Base-by-base conservation (phyloP, 805 yeast species). In the Candida boleticola region DNA sequence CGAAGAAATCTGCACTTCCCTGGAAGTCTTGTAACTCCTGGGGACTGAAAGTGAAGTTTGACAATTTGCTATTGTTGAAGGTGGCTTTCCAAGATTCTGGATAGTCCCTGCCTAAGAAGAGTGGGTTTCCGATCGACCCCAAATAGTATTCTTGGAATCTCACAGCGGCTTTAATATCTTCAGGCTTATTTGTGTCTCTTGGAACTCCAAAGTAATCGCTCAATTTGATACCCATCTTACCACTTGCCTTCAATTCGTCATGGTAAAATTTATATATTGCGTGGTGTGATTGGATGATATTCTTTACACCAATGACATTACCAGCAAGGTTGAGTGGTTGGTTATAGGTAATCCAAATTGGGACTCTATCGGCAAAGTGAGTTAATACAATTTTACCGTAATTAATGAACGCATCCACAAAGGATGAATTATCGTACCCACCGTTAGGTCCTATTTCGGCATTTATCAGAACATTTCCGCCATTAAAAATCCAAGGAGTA, bases 331-430 rank as follows among this genome's bases (percentile, higher is more conserved):
- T 41, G 34, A 50, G 49, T 16, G 68, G 70, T 41, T 64, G 68
- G 38, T 64, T 64, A 41, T 60, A 44, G 3, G 64, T 60, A 39
- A 63, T 41, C 61, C 63, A 64, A 14, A 51, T 39, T 4, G 58
- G 55, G 9, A 63, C 68, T 37, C 60, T 51, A 19, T 61, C 60
- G 6, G 59, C 58, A 37, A 52, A 55, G 38, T 59, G 63, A 29
- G 59, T 45, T 39, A 62, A 54, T 5, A 63, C 55, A 14, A 57
- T 55, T 21, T 57, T 52, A 40, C 64, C 64, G 45, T 60, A 64
- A 40, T 59, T 51, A 25, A 55, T 61, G 46, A 63, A 63, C 23
- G 60, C 64, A 7, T 59, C 58, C 22, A 58, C 58, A 31, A 63
- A 52, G n/a, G 49, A 49, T 3, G 47, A 51, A 37, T 53, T 48